Evolutionary conservation across 2,329 filamentous ascomycete species (phyloP), one percentile per base, ranked within the genome.

Genomic region (Paramyrothecium roridum): DNA sequence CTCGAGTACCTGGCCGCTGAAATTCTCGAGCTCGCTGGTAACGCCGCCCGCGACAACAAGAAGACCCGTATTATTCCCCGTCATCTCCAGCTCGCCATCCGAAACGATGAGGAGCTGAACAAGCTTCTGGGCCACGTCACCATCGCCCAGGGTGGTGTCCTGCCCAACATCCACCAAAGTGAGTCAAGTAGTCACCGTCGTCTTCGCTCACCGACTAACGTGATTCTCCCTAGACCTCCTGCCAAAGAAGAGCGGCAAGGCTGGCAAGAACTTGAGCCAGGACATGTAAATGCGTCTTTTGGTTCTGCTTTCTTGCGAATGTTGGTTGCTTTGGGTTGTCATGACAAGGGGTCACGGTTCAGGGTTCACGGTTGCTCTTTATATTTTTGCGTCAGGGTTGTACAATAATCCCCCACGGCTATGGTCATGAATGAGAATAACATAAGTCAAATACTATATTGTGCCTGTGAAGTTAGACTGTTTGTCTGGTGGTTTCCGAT

Each of bases 31-130:
- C 82, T 99, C 80, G 95, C 95, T 76, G 95, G 95, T 69, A 99
- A 99, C 78, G 95, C 95, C 70, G 95, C 95, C 62, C 93, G 95
- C 69, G 95, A 99, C 82, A 97, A 98, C 88, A 99, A 99, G 91
- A 98, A 98, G 90, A 99, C 93, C 63, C 93, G 95, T 89, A 99
- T 99, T 82, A 99, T 98, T 59, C 95, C 95, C 64, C 92, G 95
- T 79, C 95, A 99, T 80, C 87, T 99, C 50, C 95, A 99, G 83
- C 91, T 99, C 68, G 95, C 95, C 79, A 99, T 99, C 83, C 89
- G 95, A 73, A 97, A 97, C 82, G 93, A 98, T 78, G 93, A 98
- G 86, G 95, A 99, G 81, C 78, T 98, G 90, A 97, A 98, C 90
- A 98, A 96, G 86, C 88, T 96, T 61, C 84, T 96, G 63, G 93